Percentiles rank a stretch among this genome's conserved stretches.
Evolutionary conservation across 2,329 filamentous ascomycete genomes (phyloP).

Genomic region (Clarireedia paspali): DNA sequence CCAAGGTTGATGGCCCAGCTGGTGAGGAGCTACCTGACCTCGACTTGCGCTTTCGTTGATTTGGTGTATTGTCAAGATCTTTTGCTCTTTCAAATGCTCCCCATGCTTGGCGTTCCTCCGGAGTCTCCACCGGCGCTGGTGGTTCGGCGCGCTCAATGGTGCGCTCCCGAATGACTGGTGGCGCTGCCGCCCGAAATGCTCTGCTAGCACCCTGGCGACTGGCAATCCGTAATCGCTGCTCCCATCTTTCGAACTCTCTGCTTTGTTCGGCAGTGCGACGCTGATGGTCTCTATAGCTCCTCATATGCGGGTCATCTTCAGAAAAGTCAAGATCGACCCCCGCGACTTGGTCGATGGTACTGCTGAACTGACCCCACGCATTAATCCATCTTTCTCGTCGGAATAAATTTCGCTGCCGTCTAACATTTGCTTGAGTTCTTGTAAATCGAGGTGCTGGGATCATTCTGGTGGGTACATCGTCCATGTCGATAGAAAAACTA

Average conservation of each 20-base stretch:
- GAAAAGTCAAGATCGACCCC: conserved; percentile 80
- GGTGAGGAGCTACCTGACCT: conserved; percentile 66
- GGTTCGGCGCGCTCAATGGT: conserved; percentile 23
- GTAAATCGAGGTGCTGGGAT: conserved; percentile 24
- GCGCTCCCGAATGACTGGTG: conserved; percentile 45
- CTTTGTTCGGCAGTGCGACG: conserved; percentile 42
- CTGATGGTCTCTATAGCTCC: conserved; percentile 47
- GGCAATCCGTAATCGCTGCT: conserved; percentile 75
- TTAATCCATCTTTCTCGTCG: conserved; percentile 83
- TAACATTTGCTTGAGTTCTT: conserved; percentile 50
- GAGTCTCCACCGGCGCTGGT: conserved; percentile 49
- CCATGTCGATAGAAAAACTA: background rate
- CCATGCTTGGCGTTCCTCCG: conserved; percentile 81
- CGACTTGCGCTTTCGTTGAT: conserved; percentile 61
- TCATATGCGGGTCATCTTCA: conserved; percentile 54
- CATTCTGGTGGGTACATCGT: background rate
- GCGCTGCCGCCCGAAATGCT: conserved; percentile 62
- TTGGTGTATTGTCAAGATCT: conserved; percentile 48
- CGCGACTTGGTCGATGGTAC: conserved; percentile 56
- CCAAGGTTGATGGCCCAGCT: conserved; percentile 49
- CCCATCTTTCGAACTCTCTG: conserved; percentile 63
- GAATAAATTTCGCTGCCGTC: conserved; percentile 49
- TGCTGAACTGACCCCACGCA: conserved; percentile 64
- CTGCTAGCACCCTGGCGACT: conserved; percentile 68
- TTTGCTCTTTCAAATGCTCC: conserved; percentile 81